These are phyloP conservation scores for Phytophthora kernoviae DNA, from an alignment of 352 stramenopile genomes.

Conservation along the genomic window DNA sequence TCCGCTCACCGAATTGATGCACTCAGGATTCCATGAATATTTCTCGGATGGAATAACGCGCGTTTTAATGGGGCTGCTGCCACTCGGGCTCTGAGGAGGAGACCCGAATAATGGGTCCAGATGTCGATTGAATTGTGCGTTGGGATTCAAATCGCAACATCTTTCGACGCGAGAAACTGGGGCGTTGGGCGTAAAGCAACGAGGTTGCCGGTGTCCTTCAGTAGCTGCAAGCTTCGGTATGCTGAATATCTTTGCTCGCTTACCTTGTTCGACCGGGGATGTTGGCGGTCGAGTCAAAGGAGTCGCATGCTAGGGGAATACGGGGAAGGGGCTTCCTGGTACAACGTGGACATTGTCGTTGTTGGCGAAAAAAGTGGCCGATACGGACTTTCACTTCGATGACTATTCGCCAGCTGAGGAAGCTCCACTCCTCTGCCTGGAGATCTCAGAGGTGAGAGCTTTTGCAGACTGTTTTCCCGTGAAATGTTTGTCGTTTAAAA, in stretches of 20 bases:
- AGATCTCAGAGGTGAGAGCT: slow-evolving; percentile 1
- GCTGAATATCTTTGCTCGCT: slow-evolving; percentile 62
- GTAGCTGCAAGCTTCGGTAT: slow-evolving; percentile 64
- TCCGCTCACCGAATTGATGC: slow-evolving; percentile 75
- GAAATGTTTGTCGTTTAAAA: slow-evolving; percentile 24
- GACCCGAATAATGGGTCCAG: slow-evolving; percentile 37
- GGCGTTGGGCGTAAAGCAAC: slow-evolving; percentile 61
- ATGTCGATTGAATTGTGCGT: background rate
- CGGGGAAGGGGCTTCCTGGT: slow-evolving; percentile 53
- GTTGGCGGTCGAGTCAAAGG: slow-evolving; percentile 46
- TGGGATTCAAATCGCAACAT: slow-evolving; percentile 1
- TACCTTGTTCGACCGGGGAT: slow-evolving; percentile 48
- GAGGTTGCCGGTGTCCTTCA: slow-evolving; percentile 46
- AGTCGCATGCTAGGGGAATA: slow-evolving; percentile 51
- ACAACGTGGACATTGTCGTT: slow-evolving; percentile 65
- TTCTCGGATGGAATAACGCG: slow-evolving; percentile 53
- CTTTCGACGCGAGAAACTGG: slow-evolving; percentile 20
- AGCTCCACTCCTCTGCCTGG: slow-evolving; percentile 31
- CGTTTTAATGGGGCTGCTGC: slow-evolving; percentile 34
- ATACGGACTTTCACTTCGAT: slow-evolving; percentile 17
- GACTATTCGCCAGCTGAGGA: slow-evolving; percentile 31
- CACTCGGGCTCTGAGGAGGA: slow-evolving; percentile 38
- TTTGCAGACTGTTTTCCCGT: background rate
- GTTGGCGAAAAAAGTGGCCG: slow-evolving; percentile 49
- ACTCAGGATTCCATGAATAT: slow-evolving; percentile 75